phyloP scores from a whole-genome alignment of 2,329 filamentous ascomycete genomes.

The Fusarium austroafricanum region DNA sequence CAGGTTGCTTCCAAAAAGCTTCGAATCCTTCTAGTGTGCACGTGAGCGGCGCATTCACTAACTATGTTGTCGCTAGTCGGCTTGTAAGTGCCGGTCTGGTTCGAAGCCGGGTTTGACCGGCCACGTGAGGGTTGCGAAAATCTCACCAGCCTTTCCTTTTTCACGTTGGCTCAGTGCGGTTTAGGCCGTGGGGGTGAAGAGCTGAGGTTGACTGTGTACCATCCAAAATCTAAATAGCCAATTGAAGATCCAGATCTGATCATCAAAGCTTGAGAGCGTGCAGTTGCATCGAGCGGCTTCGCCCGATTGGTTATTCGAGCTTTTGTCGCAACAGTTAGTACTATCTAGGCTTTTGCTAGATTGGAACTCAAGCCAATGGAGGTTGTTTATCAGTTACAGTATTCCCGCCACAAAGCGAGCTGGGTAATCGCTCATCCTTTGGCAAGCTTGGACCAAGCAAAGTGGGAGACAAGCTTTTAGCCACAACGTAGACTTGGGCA shows the following conservation, averaged over 20 bases:
- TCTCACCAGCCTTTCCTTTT: slow-evolving; percentile 1
- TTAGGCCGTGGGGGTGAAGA: no score
- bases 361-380: background rate
- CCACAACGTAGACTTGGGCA: no score
- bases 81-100: background rate
- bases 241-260: background rate
- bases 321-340: background rate
- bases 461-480: no score
- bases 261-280: background rate
- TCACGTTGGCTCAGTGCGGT: background rate
- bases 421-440: background rate
- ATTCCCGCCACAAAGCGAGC: background rate
- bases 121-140: slow-evolving; percentile 19
- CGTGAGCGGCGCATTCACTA: background rate
- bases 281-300: background rate
- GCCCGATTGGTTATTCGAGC: background rate
- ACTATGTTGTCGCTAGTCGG: background rate
- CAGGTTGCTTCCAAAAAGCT: slow-evolving; percentile 6
- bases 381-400: rapidly evolving
- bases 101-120: slow-evolving; percentile 19
- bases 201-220: no score
- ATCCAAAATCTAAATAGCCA: no score
- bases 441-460: no score
- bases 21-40: slow-evolving; percentile 18
- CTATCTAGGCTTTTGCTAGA: background rate